Evolutionary conservation across 805 yeast genomes (phyloP), one percentile per base, ranked within the genome.

Genomic region (Yamadazyma ubonensis): DNA sequence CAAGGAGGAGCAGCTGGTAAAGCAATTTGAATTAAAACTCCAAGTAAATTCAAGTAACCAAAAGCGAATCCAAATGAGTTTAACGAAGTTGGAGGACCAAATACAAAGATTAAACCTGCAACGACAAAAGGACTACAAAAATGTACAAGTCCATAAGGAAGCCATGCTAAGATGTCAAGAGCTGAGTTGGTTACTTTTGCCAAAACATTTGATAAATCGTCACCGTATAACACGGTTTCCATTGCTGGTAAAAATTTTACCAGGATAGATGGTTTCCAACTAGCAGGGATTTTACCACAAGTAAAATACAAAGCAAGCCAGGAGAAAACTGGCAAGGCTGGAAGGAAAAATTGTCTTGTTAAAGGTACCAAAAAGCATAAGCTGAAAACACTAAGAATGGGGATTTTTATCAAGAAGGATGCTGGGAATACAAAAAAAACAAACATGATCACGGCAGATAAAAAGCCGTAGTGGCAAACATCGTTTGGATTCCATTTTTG

Each of bases 1-100:
- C 99, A 91, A 14, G 99, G 99, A 10, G 99, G 95, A 39, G 98
- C 97, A 36, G 93, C 86, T 5, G 99, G 96, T 59, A 87, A 88
- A 4, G 81, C 46, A 49, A 88, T 74, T 65, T 93, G 98, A 41
- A 78, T 76, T 25, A 84, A 54, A 22, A 91, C 97, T 31, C 97
- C 98, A 37, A 79, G 59, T 48, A 90, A 62, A 63, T 91, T 93
- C 91, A 89, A 85, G 68, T 85, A 88, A 9, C 99, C 99, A 66
- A 93, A 90, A 3, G 96, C 88, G 67, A 89, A 86, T 2, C 88
- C 96, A 63, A 83, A 91, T 6, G 86, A 78, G 44, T 95, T 78
- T 29, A 91, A 65, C 3, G 88, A 70, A 8, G 85, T 82, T 33
- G 99, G 99, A 7, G 98, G 97, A 0, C 87, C 96, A 73, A 88